A percentile compares a stretch with the other conserved stretches of the same genome.
Conservation (phyloP, 1,284 basidiomycete genomes). For the Trichosporon sp. region DNA sequence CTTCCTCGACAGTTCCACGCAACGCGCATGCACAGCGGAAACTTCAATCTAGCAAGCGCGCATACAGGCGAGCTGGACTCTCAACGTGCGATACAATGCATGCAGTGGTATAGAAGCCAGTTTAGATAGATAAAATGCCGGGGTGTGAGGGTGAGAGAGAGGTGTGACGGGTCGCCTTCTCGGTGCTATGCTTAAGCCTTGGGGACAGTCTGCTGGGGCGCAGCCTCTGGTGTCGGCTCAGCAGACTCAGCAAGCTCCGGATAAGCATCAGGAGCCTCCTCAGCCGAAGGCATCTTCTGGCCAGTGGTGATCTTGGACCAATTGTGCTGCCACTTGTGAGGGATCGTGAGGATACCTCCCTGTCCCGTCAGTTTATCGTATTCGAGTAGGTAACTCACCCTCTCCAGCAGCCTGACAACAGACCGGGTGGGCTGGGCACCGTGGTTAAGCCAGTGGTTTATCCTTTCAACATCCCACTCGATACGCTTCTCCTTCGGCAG, state of each 20-base stretch:
- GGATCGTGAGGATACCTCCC: constrained; percentile 48
- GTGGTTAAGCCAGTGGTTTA: constrained; percentile 82
- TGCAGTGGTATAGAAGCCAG: constrained; percentile 20
- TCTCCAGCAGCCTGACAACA: constrained; percentile 74
- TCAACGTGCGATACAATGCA: constrained; percentile 28
- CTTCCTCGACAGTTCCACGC: background rate
- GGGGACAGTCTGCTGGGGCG: background rate
- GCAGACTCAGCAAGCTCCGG: constrained; percentile 4
- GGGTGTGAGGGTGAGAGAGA: constrained; percentile 9
- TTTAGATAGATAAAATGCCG: constrained; percentile 16
- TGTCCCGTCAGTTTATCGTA: constrained; percentile 29
- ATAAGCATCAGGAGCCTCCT: background rate
- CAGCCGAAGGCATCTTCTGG: background rate
- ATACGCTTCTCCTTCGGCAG: constrained; percentile 66
- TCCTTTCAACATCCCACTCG: constrained; percentile 86
- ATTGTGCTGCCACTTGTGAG: constrained; percentile 53
- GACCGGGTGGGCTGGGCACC: constrained; percentile 81
- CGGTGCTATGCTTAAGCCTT: constrained; percentile 5
- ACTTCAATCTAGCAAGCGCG: too few species aligned
- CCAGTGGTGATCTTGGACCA: constrained; percentile 36
- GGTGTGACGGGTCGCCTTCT: background rate
- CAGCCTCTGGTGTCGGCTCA: constrained; percentile 6
- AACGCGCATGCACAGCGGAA: background rate
- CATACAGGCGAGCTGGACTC: too few species aligned
- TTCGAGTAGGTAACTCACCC: constrained; percentile 63